Percentiles rank a stretch among this genome's conserved stretches.
Evolutionary conservation across 2,329 filamentous ascomycete genomes (phyloP).

Genomic region (Sporothrix mexicana): DNA sequence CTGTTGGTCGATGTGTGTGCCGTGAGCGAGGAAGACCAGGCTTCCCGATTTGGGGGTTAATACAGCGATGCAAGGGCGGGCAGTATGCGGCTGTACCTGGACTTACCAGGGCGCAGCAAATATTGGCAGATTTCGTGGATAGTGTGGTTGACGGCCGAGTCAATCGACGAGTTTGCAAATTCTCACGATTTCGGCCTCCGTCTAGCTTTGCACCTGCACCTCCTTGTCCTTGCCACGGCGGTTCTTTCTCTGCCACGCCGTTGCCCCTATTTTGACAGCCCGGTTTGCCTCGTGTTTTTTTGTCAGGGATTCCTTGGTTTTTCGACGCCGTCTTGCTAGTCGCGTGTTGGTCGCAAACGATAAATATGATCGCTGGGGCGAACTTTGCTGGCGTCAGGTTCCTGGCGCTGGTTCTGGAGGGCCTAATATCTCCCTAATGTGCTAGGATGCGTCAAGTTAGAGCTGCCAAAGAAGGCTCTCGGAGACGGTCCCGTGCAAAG

Average conservation of each 20-base stretch:
- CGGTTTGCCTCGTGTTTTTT: slow-evolving; percentile 1
- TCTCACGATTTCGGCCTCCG: background rate
- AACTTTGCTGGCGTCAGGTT: background rate
- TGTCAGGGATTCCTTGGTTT: background rate
- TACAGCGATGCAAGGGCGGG: slow-evolving; percentile 22
- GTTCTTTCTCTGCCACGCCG: background rate
- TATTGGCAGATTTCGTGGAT: slow-evolving; percentile 4
- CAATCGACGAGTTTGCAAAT: background rate
- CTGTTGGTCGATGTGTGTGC: slow-evolving; percentile 9
- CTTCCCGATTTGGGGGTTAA: slow-evolving; percentile 7
- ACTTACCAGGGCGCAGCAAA: background rate
- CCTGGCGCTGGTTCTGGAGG: slow-evolving; percentile 11
- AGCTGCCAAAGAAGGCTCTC: background rate
- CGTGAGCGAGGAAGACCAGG: background rate
- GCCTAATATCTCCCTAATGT: background rate
- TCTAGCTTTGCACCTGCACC: background rate
- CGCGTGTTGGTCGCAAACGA: slow-evolving; percentile 10
- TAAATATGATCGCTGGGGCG: slow-evolving; percentile 21
- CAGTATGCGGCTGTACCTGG: slow-evolving; percentile 16
- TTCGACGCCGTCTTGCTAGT: slow-evolving; percentile 15
- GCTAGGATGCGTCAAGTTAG: background rate
- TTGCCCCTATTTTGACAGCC: background rate
- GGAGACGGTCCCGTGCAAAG: slow-evolving; percentile 1
- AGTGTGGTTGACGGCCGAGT: background rate
- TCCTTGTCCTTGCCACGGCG: background rate